Evolutionary conservation across 495 filamentous ascomycete species (phyloP).

Genomic region (Trichoderma reesei): DNA sequence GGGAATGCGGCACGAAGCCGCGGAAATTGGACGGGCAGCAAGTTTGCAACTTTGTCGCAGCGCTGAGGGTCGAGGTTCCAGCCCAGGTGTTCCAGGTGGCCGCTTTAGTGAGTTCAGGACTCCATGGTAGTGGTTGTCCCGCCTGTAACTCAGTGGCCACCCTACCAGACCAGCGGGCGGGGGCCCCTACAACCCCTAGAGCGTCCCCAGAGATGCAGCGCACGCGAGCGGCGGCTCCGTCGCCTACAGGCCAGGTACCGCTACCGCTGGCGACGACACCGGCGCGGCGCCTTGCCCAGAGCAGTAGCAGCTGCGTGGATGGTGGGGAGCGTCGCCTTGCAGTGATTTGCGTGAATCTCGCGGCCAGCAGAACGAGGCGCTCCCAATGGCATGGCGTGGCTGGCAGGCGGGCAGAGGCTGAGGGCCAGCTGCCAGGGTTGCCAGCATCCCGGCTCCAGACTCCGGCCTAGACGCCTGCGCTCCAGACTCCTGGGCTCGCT

Average conservation of each 20-base stretch:
- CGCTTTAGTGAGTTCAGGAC: background rate
- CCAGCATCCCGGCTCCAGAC: conserved; percentile 1
- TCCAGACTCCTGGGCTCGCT: too few species aligned
- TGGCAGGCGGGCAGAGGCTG: background rate
- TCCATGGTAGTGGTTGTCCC: background rate
- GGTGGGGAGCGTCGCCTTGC: background rate
- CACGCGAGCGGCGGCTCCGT: conserved; percentile 7
- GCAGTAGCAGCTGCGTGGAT: background rate
- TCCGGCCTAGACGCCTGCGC: background rate
- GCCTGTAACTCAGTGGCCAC: background rate
- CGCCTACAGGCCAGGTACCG: conserved; percentile 2
- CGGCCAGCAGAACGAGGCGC: background rate
- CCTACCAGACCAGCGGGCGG: background rate
- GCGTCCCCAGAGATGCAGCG: conserved; percentile 1
- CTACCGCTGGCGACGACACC: background rate
- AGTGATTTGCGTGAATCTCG: background rate
- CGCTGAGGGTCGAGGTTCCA: background rate
- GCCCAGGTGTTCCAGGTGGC: background rate
- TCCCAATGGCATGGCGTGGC: background rate
- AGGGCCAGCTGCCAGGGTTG: background rate
- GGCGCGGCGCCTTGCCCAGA: conserved; percentile 3
- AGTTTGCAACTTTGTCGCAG: background rate
- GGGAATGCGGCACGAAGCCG: background rate
- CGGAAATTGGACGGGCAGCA: background rate
- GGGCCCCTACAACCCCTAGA: background rate